Base-by-base conservation (phyloP, 345 rosid genomes). In the Eucalyptus pauciflora region DNA sequence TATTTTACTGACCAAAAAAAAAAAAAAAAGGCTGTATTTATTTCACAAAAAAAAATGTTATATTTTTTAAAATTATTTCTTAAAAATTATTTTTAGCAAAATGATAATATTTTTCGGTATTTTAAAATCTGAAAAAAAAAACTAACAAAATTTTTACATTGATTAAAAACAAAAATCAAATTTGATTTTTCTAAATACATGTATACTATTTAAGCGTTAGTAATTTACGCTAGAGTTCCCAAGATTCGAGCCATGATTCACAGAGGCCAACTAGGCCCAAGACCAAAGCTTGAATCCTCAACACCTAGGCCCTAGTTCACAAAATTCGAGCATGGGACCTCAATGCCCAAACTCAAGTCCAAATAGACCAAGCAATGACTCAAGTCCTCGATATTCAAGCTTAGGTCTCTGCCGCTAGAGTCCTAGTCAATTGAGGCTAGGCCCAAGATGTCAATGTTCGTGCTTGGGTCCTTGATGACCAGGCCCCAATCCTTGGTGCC, bases 391-490 rank as follows among this genome's bases (percentile, higher is more conserved):
- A 27, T 29, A 24, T 6, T 60, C 69, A 27, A 6, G 69, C 8
- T 27, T 1, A 1, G 1, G 69, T 60, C 16, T 31, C n/a, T 4
- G 2, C 6, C 7, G 1, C 69, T 24, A 27, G 16, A 60, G 8
- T 29, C 31, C 2, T 60, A 29, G 31, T 60, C 16, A 13, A 27
- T 24, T 25, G 31, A 60, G 69, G 69, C 8, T 12, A 27, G 31
- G 69, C 31, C 16, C 31, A 27, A 13, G 69, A 60, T 6, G 2
- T 6, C 4, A 12, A 1, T 10, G 31, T 2, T 27, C 7, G 15
- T 60, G 69, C 69, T 29, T 7, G 0, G 2, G 31, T 60, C 69
- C 31, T 0, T 0, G 4, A 60, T 27, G 15, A 60, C 8, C 2
- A 0, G 1, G 7, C 31, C 7, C 14, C 1, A 27, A 4, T 60